These are phyloP conservation scores for Kodamaea sp. DNA, from an alignment of 1,139 yeast species.

Conservation along the genomic window DNA sequence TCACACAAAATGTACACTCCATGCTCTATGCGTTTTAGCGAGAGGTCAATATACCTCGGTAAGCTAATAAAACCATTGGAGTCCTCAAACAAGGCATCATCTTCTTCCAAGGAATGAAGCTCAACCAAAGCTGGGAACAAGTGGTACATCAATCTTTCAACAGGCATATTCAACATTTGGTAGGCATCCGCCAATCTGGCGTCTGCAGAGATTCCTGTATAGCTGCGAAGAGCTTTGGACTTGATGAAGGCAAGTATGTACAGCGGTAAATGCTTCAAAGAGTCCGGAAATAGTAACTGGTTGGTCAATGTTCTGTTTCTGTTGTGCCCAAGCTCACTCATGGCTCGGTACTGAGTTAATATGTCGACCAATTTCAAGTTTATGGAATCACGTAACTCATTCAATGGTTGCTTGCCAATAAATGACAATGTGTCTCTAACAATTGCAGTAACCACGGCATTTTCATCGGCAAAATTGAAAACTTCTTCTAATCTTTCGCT, in stretches of 20 bases:
- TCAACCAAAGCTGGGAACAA: slow-evolving; percentile 83
- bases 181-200: slow-evolving; percentile 60
- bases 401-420: slow-evolving; percentile 60
- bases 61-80: slow-evolving; percentile 54
- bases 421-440: slow-evolving; percentile 69
- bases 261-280: slow-evolving; percentile 71
- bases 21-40: slow-evolving; percentile 53
- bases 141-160: slow-evolving; percentile 61
- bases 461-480: slow-evolving; percentile 83
- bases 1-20: slow-evolving; percentile 81
- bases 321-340: slow-evolving; percentile 50
- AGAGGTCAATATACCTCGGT: slow-evolving; percentile 48
- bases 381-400: slow-evolving; percentile 63
- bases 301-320: slow-evolving; percentile 53
- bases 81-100: slow-evolving; percentile 51
- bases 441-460: slow-evolving; percentile 71
- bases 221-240: slow-evolving; percentile 58
- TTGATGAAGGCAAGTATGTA: slow-evolving; percentile 72
- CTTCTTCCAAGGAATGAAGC: slow-evolving; percentile 62
- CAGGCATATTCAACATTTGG: slow-evolving; percentile 55
- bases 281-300: slow-evolving; percentile 80
- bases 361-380: slow-evolving; percentile 69
- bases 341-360: slow-evolving; percentile 72
- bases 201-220: slow-evolving; percentile 50
- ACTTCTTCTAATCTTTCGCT: slow-evolving; percentile 73